phyloP scores from a whole-genome alignment of 768 basidiomycete species.

The Leccinellum albellum region DNA sequence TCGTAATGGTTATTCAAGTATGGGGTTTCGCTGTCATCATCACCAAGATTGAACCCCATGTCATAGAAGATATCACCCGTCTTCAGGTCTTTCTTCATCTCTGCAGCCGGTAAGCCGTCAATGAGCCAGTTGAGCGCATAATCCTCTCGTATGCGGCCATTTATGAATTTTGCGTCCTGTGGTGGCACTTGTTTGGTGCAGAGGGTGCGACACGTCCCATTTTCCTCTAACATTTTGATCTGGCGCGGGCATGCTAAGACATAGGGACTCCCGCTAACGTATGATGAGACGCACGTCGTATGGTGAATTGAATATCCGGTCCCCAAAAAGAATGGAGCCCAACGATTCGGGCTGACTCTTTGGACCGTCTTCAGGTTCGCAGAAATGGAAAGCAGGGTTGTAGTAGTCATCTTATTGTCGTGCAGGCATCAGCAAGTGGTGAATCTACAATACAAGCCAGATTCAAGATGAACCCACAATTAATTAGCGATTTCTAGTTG shows the following conservation, averaged over 20 bases:
- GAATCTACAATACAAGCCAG: not conserved
- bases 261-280: not conserved
- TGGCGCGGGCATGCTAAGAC: slow-evolving; percentile 29
- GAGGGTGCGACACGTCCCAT: slow-evolving; percentile 70
- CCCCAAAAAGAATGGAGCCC: slow-evolving; percentile 94
- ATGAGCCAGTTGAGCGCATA: slow-evolving; percentile 94
- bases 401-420: slow-evolving; percentile 81
- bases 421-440: slow-evolving; percentile 3
- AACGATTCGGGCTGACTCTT: slow-evolving; percentile 77
- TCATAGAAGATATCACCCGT: slow-evolving; percentile 88
- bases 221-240: slow-evolving; percentile 80
- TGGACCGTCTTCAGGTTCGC: slow-evolving; percentile 70
- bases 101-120: slow-evolving; percentile 90
- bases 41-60: slow-evolving; percentile 90
- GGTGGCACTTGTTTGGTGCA: slow-evolving; percentile 59
- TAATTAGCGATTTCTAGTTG: slow-evolving; percentile 82
- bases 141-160: slow-evolving; percentile 86
- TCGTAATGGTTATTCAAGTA: slow-evolving; percentile 93
- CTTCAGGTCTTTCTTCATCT: slow-evolving; percentile 80
- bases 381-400: slow-evolving; percentile 81
- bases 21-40: slow-evolving; percentile 62
- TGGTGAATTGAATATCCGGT: slow-evolving; percentile 87
- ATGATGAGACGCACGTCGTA: slow-evolving; percentile 62
- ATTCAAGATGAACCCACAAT: slow-evolving; percentile 51
- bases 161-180: slow-evolving; percentile 84